Evolutionary conservation across 208 protist species (phyloP).

Genomic region (Wallacemonas collosoma): DNA sequence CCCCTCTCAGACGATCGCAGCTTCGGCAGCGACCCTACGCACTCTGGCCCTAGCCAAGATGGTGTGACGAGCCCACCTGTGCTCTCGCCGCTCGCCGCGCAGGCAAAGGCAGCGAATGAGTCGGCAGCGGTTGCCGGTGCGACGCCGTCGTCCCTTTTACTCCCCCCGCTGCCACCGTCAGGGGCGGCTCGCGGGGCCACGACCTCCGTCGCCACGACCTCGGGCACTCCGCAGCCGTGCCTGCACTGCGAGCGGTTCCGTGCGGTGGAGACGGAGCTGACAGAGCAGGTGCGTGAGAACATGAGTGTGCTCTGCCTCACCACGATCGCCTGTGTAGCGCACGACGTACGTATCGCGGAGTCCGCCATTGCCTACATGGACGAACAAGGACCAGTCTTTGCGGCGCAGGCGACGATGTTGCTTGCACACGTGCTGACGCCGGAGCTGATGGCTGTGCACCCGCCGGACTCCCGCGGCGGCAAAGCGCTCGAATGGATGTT

Average conservation of each 20-base stretch:
- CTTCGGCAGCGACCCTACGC: constrained; percentile 1
- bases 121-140: no score
- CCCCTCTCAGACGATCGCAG: background rate
- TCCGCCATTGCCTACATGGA: constrained; percentile 43
- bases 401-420: constrained; percentile 58
- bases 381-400: constrained; percentile 37
- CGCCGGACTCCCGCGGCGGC: constrained; percentile 39
- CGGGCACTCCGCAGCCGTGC: constrained; percentile 15
- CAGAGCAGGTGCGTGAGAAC: constrained; percentile 26
- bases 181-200: background rate
- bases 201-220: no score
- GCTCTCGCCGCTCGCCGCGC: no score
- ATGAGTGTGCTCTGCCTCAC: constrained; percentile 33
- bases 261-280: constrained; percentile 30
- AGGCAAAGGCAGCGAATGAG: no score
- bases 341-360: constrained; percentile 43
- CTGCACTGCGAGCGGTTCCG: constrained; percentile 31
- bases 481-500: constrained; percentile 45
- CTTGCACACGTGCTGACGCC: constrained; percentile 54
- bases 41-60: no score
- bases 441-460: constrained; percentile 48
- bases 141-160: background rate
- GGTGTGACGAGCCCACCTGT: no score
- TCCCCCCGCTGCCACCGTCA: constrained; percentile 14
- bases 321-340: constrained; percentile 34